These are phyloP conservation scores for Filobasidium floriforme DNA, from an alignment of 768 basidiomycete species.

Conservation along the genomic window DNA sequence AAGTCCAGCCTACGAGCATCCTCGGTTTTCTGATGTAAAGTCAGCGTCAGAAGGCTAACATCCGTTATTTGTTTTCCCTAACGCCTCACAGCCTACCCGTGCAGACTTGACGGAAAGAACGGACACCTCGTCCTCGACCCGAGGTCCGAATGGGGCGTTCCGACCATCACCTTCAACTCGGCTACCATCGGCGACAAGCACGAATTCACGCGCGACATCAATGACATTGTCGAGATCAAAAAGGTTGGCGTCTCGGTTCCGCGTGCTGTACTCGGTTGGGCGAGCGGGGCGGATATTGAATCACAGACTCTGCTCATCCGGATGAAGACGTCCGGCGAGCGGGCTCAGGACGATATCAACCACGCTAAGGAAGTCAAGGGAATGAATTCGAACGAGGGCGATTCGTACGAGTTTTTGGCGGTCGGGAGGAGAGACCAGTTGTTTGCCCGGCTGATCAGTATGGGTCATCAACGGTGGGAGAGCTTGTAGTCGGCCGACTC, in stretches of 20 bases:
- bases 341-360: conserved; percentile 25
- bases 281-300: conserved; percentile 44
- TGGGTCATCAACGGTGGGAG: conserved; percentile 46
- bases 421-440: conserved; percentile 46
- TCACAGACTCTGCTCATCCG: conserved; percentile 45
- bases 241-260: conserved; percentile 46
- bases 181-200: conserved; percentile 4
- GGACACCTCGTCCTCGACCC: conserved; percentile 44
- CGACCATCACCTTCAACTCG: conserved; percentile 35
- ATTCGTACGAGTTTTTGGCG: conserved; percentile 40
- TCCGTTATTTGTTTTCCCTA: neutral
- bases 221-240: conserved; percentile 47
- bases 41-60: neutral
- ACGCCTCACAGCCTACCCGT: conserved; percentile 42
- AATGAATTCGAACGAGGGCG: conserved; percentile 32
- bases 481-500: conserved; percentile 30
- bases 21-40: neutral
- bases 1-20: conserved; percentile 19
- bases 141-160: conserved; percentile 26
- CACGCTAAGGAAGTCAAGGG: conserved; percentile 26
- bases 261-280: conserved; percentile 46
- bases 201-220: conserved; percentile 38
- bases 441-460: conserved; percentile 44
- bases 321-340: conserved; percentile 38
- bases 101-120: conserved; percentile 40